Percentiles rank a stretch among this genome's conserved stretches.
phyloP scores from a whole-genome alignment of 2,329 filamentous ascomycete species.

The Geosmithia putterillii region DNA sequence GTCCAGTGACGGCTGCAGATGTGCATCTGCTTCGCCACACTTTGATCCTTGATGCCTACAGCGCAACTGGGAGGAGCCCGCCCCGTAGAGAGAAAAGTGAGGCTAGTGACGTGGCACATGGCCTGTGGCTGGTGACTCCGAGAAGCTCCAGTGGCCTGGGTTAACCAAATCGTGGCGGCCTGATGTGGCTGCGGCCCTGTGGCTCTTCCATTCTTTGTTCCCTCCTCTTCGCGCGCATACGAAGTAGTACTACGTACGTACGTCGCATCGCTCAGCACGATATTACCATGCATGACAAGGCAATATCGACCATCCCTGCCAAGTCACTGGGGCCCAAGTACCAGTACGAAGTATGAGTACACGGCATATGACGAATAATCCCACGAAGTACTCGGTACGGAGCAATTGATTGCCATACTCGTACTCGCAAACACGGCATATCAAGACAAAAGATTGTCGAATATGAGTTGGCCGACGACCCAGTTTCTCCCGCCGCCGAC shows the following conservation, averaged over 20 bases:
- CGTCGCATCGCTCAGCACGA: not conserved
- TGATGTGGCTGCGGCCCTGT: too few relatives aligned
- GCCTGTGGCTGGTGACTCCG: conserved; percentile 5
- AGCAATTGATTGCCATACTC: too few relatives aligned
- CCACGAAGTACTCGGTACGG: too few relatives aligned
- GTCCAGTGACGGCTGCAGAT: not conserved
- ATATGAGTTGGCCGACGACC: too few relatives aligned
- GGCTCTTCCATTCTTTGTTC: not conserved
- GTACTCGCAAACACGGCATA: too few relatives aligned
- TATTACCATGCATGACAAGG: not conserved
- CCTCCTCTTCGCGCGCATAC: not conserved
- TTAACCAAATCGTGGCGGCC: too few relatives aligned
- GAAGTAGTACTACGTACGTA: not conserved
- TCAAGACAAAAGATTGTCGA: too few relatives aligned
- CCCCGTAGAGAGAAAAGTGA: conserved; percentile 14
- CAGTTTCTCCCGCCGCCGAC: too few relatives aligned
- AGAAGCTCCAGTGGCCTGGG: not conserved
- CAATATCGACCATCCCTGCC: conserved; percentile 7
- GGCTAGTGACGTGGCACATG: conserved; percentile 33
- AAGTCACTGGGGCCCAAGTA: conserved; percentile 18
- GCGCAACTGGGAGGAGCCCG: not conserved
- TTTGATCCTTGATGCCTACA: not conserved
- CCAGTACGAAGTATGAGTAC: conserved; percentile 4
- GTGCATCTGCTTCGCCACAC: conserved; percentile 24
- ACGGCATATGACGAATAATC: too few relatives aligned